Evolutionary conservation across 192 early-diverging fungal genomes (phyloP), one percentile per base, ranked within the genome.

Genomic region (Coemansia sp.): DNA sequence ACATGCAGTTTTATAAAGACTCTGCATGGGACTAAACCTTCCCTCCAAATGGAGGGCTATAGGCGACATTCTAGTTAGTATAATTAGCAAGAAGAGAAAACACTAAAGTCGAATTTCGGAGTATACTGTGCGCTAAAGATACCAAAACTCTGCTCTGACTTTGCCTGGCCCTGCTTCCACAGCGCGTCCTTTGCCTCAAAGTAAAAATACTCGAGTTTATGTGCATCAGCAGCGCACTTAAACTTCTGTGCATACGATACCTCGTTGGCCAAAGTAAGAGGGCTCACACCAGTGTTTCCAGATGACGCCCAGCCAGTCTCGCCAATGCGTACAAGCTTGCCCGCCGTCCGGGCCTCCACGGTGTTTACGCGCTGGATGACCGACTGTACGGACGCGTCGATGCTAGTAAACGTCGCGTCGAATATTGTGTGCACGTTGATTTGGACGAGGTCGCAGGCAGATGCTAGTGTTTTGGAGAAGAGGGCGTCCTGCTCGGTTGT

Each of bases 101-200:
- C 11, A 38, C 35, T 38, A 35, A 54, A 60, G 62, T 68, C 59
- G 24, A 75, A 75, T 75, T 75, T 56, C 56, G 62, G 6, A 46
- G 23, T 50, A 55, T 71, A 6, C 24, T 40, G 18, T 53, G 16
- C n/a, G 35, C 47, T 48, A 24, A 75, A 75, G n/a, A 75, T 53
- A 24, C 73, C 73, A 69, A 70, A 80, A 67, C 56, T 80, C 38
- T 73, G 59, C 67, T 80, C 77, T 7, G 61, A 70, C 3, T 1
- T 22, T 1, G 25, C 24, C n/a, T 28, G 49, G 42, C 52, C 58
- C 35, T 60, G 6, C 63, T 80, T 80, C 77, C 77, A 80, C 32
- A 60, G 22, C 1, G 77, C 71, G 29, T 80, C 58, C 71, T 80
- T 80, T 6, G 77, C 77, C 21, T 80, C 77, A 64, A 80, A 80